Evolutionary conservation across 2,329 filamentous ascomycete species (phyloP).

Genomic region (Microsporum audouinii): DNA sequence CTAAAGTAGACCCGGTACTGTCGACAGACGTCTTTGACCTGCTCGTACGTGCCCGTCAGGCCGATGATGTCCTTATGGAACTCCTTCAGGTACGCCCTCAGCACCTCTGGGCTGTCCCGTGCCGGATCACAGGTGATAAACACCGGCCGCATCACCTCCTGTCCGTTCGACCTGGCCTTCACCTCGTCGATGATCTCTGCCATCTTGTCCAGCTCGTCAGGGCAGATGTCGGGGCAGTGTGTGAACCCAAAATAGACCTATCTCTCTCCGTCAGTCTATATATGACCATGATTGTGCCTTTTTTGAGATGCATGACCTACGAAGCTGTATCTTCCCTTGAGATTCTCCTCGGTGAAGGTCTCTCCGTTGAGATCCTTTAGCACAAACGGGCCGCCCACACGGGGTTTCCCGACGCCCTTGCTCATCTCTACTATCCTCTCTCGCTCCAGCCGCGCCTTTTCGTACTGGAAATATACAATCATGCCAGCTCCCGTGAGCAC

Average conservation of each 20-base stretch:
- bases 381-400: conserved; percentile 80
- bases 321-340: conserved; percentile 69
- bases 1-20: conserved; percentile 95
- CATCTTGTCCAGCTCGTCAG: conserved; percentile 99
- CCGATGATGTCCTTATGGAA: conserved; percentile 82
- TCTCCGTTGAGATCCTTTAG: conserved; percentile 72
- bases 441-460: conserved; percentile 83
- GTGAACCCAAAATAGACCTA: conserved; percentile 98
- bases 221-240: conserved; percentile 96
- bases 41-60: conserved; percentile 82
- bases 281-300: neutral
- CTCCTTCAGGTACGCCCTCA: conserved; percentile 77
- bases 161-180: conserved; percentile 27
- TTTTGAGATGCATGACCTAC: conserved; percentile 19
- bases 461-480: conserved; percentile 81
- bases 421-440: conserved; percentile 80
- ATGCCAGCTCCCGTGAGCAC: conserved; percentile 64
- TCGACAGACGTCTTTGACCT: conserved; percentile 91
- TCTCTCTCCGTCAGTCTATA: neutral
- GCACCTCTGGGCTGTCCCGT: conserved; percentile 71
- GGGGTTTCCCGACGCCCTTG: conserved; percentile 84
- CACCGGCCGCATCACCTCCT: conserved; percentile 54
- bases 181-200: conserved; percentile 77
- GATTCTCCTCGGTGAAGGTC: conserved; percentile 62
- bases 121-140: conserved; percentile 91